Conservation (phyloP, 352 stramenopile genomes). For the Thalassiosira hispida region DNA sequence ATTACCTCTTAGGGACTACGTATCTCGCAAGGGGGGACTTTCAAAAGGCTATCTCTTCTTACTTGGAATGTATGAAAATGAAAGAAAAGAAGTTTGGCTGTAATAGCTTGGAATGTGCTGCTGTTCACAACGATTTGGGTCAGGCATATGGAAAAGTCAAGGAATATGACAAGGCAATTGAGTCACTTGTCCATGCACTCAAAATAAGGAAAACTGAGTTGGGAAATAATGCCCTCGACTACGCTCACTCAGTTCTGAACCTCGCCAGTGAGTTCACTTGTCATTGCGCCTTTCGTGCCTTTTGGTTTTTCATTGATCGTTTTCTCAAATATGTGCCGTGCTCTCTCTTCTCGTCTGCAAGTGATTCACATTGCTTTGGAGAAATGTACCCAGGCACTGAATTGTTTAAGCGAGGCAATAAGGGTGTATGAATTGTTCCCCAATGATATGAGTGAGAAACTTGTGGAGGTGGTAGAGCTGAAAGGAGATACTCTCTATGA, state of each 20-base stretch:
- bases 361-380: slow-evolving; percentile 46
- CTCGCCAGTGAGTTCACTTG: slow-evolving; percentile 33
- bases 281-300: neutral
- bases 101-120: slow-evolving; percentile 57
- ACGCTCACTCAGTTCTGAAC: slow-evolving; percentile 53
- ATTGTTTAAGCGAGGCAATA: slow-evolving; percentile 58
- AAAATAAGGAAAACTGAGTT: slow-evolving; percentile 58
- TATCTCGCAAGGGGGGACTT: slow-evolving; percentile 50
- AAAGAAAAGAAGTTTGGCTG: slow-evolving; percentile 45
- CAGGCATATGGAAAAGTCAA: slow-evolving; percentile 52
- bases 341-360: neutral
- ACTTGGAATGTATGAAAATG: slow-evolving; percentile 40
- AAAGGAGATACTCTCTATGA: slow-evolving; percentile 54
- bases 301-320: no score
- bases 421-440: slow-evolving; percentile 53
- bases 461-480: slow-evolving; percentile 46
- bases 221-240: slow-evolving; percentile 55
- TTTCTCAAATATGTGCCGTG: neutral
- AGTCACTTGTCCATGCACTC: slow-evolving; percentile 60
- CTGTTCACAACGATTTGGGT: slow-evolving; percentile 55
- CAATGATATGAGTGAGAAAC: slow-evolving; percentile 18
- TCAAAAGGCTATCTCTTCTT: slow-evolving; percentile 54
- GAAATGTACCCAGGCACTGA: slow-evolving; percentile 50
- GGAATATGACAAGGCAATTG: slow-evolving; percentile 59
- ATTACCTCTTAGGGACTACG: slow-evolving; percentile 52